Percentiles rank a stretch among this genome's conserved stretches.
Conservation (phyloP, 257 asterid species). For the Vinca minor region DNA sequence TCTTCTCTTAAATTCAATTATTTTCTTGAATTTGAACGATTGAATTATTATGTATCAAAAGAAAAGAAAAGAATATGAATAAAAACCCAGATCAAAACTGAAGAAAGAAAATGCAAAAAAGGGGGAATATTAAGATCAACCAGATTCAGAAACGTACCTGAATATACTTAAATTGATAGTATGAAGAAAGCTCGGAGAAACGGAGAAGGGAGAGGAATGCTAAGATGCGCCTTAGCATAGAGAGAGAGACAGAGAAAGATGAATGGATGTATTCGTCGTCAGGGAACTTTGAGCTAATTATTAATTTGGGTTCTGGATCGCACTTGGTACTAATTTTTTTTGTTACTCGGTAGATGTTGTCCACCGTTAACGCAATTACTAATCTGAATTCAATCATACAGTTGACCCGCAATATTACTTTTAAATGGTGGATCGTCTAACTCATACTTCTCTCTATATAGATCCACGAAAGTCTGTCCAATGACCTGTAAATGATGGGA, state of each 20-base stretch:
- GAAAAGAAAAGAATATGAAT: background rate
- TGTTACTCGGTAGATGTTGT: too few relatives aligned
- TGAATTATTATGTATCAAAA: background rate
- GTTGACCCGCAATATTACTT: too few relatives aligned
- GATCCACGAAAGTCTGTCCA: too few relatives aligned
- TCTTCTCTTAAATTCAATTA: slow-evolving; percentile 9
- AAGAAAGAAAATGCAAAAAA: background rate
- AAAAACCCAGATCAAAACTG: background rate
- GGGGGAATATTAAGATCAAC: slow-evolving; percentile 3
- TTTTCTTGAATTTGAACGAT: background rate
- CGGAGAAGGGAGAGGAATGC: background rate
- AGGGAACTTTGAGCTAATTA: slow-evolving; percentile 4
- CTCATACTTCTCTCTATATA: too few relatives aligned
- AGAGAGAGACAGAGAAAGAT: background rate
- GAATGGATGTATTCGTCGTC: background rate
- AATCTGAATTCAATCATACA: too few relatives aligned
- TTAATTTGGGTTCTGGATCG: background rate
- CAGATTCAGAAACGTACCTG: slow-evolving; percentile 18
- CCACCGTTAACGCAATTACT: too few relatives aligned
- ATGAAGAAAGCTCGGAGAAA: background rate
- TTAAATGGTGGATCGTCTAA: too few relatives aligned
- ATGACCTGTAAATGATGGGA: too few relatives aligned
- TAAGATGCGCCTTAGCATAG: slow-evolving; percentile 5
- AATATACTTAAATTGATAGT: background rate
- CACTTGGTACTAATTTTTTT: too few relatives aligned